Evolutionary conservation across 2,329 filamentous ascomycete genomes (phyloP).

Genomic region (Niveomyces coronatus): DNA sequence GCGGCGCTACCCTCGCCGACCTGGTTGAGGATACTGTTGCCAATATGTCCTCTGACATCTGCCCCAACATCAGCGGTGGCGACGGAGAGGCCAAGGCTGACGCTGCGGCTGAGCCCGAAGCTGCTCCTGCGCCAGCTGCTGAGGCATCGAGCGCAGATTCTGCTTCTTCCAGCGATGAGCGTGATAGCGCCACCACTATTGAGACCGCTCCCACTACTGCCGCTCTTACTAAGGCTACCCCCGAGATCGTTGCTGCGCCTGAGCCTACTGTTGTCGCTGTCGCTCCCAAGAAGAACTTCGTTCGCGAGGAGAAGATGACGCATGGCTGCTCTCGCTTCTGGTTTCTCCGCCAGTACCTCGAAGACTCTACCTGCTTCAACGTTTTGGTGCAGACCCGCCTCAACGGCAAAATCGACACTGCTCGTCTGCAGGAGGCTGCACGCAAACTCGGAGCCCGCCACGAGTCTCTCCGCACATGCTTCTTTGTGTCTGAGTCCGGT

Average conservation of each 20-base stretch:
- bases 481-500: slow-evolving; percentile 13
- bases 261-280: slow-evolving; percentile 3
- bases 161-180: slow-evolving; percentile 6
- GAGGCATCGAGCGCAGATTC: slow-evolving; percentile 15
- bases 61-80: slow-evolving; percentile 8
- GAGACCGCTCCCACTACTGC: slow-evolving; percentile 1
- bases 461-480: slow-evolving; percentile 15
- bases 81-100: slow-evolving; percentile 13
- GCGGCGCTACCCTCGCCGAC: slow-evolving; percentile 19
- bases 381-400: slow-evolving; percentile 9
- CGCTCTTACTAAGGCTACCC: slow-evolving; percentile 1
- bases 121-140: slow-evolving; percentile 9
- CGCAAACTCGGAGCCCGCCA: slow-evolving; percentile 12
- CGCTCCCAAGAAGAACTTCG: slow-evolving; percentile 6
- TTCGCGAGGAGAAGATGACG: slow-evolving; percentile 9
- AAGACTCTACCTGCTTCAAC: slow-evolving; percentile 12
- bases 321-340: slow-evolving; percentile 10
- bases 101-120: slow-evolving; percentile 18
- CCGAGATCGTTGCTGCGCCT: slow-evolving; percentile 3
- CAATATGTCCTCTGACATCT: slow-evolving; percentile 10
- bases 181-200: slow-evolving; percentile 6
- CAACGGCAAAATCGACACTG: slow-evolving; percentile 11
- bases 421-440: slow-evolving; percentile 12
- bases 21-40: slow-evolving; percentile 10
- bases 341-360: slow-evolving; percentile 11